Percentiles rank a stretch among this genome's conserved stretches.
phyloP scores from a whole-genome alignment of 768 basidiomycete genomes.

The Lactifluus rugatus region DNA sequence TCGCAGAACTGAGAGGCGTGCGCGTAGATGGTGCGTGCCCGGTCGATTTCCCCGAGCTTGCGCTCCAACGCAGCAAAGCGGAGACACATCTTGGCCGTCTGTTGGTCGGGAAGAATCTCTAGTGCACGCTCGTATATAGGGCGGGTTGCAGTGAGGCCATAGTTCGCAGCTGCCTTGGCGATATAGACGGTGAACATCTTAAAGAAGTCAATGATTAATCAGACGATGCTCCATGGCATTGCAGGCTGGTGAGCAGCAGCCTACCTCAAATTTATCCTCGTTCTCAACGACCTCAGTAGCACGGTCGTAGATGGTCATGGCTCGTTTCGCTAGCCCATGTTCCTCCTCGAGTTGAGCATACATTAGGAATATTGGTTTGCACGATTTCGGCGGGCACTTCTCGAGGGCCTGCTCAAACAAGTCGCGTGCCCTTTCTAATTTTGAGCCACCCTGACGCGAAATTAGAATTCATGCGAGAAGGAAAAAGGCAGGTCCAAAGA shows the following conservation, averaged over 20 bases:
- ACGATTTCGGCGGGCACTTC: constrained; percentile 90
- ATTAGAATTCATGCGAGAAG: background rate
- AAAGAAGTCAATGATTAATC: background rate
- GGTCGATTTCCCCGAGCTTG: constrained; percentile 97
- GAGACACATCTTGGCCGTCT: constrained; percentile 96
- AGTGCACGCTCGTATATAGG: constrained; percentile 94
- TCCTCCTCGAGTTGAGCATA: constrained; percentile 97
- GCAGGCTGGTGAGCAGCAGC: constrained; percentile 18
- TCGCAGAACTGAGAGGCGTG: constrained; percentile 99
- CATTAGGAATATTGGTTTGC: constrained; percentile 92
- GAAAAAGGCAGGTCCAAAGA: background rate
- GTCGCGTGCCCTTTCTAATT: constrained; percentile 92
- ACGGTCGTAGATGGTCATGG: constrained; percentile 93
- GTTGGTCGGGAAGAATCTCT: constrained; percentile 83
- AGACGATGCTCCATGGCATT: background rate
- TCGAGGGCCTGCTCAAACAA: constrained; percentile 96
- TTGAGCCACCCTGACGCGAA: constrained; percentile 68
- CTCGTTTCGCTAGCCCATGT: constrained; percentile 85
- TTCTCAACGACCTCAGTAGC: constrained; percentile 80
- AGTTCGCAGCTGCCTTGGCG: constrained; percentile 92
- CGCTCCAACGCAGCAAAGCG: constrained; percentile 93
- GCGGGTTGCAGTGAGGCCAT: constrained; percentile 90
- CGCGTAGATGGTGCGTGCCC: constrained; percentile 91
- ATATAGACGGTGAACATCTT: constrained; percentile 98
- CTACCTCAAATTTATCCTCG: constrained; percentile 90